A percentile compares a stretch with the other conserved stretches of the same genome.
These are phyloP conservation scores for Cryphonectria nitschkei DNA, from an alignment of 2,329 filamentous ascomycete genomes.

Conservation along the genomic window DNA sequence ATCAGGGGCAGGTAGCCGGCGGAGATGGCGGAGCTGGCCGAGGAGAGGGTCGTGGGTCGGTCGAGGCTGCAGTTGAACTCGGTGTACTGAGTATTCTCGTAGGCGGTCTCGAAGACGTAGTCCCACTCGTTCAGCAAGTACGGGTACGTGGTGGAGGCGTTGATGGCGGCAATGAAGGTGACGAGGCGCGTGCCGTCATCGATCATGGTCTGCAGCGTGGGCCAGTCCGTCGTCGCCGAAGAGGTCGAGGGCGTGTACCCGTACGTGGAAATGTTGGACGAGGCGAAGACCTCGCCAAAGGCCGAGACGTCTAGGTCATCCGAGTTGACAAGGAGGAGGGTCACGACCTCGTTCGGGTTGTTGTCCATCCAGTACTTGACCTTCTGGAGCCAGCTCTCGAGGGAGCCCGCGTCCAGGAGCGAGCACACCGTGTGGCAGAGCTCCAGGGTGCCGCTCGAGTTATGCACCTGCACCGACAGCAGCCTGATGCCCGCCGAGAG, in stretches of 20 bases:
- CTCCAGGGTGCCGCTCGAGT: slow-evolving; percentile 59
- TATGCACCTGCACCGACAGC: slow-evolving; percentile 73
- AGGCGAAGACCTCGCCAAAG: slow-evolving; percentile 58
- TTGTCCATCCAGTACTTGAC: slow-evolving; percentile 71
- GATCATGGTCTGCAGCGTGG: slow-evolving; percentile 73
- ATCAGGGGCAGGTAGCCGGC: slow-evolving; percentile 69
- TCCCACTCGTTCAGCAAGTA: slow-evolving; percentile 67
- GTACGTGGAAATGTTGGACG: slow-evolving; percentile 62
- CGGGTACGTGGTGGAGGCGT: slow-evolving; percentile 46
- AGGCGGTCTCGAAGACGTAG: slow-evolving; percentile 74
- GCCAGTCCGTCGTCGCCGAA: slow-evolving; percentile 59
- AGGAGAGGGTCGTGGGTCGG: slow-evolving; percentile 59
- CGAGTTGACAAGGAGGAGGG: slow-evolving; percentile 73
- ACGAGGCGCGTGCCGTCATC: slow-evolving; percentile 65
- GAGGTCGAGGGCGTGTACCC: slow-evolving; percentile 59
- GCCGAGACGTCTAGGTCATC: slow-evolving; percentile 59
- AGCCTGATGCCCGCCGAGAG: slow-evolving; percentile 73
- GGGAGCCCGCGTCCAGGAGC: slow-evolving; percentile 69
- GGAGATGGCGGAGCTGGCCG: slow-evolving; percentile 56
- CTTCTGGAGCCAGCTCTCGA: slow-evolving; percentile 64
- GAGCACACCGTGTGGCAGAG: slow-evolving; percentile 73
- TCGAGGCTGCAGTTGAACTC: slow-evolving; percentile 75
- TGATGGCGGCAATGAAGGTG: slow-evolving; percentile 66
- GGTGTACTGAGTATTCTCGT: slow-evolving; percentile 61
- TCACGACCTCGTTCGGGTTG: slow-evolving; percentile 76